A percentile compares a stretch with the other conserved stretches of the same genome.
Conservation (phyloP, 352 stramenopile species). For the Globisporangium cystogenes region DNA sequence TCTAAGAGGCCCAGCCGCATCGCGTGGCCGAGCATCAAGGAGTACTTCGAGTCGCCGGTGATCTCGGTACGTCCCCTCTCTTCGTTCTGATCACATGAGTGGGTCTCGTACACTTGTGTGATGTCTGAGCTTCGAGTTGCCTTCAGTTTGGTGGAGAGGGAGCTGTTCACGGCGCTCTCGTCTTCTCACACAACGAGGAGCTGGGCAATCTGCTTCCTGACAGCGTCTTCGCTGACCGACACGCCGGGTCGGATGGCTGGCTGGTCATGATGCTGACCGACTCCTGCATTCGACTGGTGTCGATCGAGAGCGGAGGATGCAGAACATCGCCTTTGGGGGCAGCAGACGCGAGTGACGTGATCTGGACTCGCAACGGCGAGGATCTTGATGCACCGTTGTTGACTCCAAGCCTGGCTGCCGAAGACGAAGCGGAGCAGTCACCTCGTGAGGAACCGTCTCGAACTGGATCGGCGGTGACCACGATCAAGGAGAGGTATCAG, state of each 20-base stretch:
- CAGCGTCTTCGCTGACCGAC: neutral
- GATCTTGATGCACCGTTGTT: neutral
- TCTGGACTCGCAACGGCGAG: neutral
- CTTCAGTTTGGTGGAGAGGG: neutral
- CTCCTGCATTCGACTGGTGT: constrained; percentile 4
- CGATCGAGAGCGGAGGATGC: neutral
- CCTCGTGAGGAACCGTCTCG: neutral
- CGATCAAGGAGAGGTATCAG: constrained; percentile 41
- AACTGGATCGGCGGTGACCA: constrained; percentile 8
- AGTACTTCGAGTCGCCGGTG: constrained; percentile 25
- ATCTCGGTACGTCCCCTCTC: constrained; percentile 11
- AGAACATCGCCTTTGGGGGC: neutral
- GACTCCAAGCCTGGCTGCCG: neutral
- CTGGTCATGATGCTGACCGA: constrained; percentile 2
- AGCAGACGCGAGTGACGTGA: neutral
- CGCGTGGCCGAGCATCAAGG: constrained; percentile 34
- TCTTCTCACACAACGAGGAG: neutral
- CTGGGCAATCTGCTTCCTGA: neutral
- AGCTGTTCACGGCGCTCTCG: neutral
- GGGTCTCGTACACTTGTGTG: neutral
- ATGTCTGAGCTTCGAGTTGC: neutral
- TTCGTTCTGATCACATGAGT: neutral
- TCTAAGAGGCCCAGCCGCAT: constrained; percentile 4
- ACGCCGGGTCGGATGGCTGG: neutral
- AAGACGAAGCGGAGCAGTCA: neutral